Evolutionary conservation across 2,329 filamentous ascomycete species (phyloP).

Genomic region (Ceratocystis variospora): DNA sequence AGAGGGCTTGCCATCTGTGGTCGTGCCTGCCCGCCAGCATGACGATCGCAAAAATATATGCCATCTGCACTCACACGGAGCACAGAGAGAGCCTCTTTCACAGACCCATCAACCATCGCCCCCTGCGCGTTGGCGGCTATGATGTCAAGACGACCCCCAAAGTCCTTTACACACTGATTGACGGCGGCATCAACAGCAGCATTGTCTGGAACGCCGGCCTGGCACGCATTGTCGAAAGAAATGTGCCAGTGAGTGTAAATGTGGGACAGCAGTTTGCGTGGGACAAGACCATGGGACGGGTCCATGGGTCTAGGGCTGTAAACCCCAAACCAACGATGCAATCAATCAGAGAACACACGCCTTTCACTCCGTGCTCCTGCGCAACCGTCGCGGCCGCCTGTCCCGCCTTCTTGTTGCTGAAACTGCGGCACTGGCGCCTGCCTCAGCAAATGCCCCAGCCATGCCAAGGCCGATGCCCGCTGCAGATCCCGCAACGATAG

Average conservation of each 20-base stretch:
- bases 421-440: constrained; percentile 26
- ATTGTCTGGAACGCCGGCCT: constrained; percentile 35
- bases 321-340: too few relatives aligned
- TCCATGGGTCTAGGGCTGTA: background rate
- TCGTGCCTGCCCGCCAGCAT: constrained; percentile 53
- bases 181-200: constrained; percentile 50
- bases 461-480: constrained; percentile 23
- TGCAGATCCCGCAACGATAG: constrained; percentile 21
- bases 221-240: constrained; percentile 44
- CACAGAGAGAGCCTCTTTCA: constrained; percentile 53
- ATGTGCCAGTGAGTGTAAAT: background rate
- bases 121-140: constrained; percentile 50
- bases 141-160: constrained; percentile 33
- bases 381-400: constrained; percentile 22
- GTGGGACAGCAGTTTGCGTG: background rate
- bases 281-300: background rate
- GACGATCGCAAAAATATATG: constrained; percentile 62
- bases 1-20: constrained; percentile 42
- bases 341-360: constrained; percentile 30
- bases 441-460: constrained; percentile 26
- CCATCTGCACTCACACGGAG: constrained; percentile 60
- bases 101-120: constrained; percentile 48
- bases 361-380: constrained; percentile 42
- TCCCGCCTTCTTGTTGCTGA: constrained; percentile 23
- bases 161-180: constrained; percentile 23